phyloP scores from a whole-genome alignment of 1,139 yeast genomes.

The Kodamaea sp. region DNA sequence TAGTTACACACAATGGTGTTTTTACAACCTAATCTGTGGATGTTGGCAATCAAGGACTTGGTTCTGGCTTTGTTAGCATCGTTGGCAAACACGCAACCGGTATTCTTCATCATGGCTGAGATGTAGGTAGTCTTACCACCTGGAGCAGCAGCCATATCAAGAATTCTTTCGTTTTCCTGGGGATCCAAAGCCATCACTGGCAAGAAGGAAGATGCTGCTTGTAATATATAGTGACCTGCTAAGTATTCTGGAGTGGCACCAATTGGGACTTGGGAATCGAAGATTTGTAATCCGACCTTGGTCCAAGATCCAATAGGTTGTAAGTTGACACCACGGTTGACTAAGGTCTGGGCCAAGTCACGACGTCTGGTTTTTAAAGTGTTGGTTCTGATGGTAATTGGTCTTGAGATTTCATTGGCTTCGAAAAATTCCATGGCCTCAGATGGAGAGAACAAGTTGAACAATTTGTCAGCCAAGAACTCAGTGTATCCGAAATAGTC shows the following conservation, averaged over 20 bases:
- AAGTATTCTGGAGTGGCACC: constrained; percentile 99
- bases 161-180: constrained; percentile 88
- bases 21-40: constrained; percentile 94
- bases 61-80: constrained; percentile 97
- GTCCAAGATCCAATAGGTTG: constrained; percentile 99
- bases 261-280: constrained; percentile 97
- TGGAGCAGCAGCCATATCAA: constrained; percentile 99
- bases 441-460: constrained; percentile 85
- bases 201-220: constrained; percentile 96
- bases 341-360: constrained; percentile 92
- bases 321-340: constrained; percentile 93
- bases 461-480: constrained; percentile 89
- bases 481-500: constrained; percentile 97
- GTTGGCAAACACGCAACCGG: constrained; percentile 96
- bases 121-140: constrained; percentile 99
- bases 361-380: constrained; percentile 93
- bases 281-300: constrained; percentile 93
- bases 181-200: constrained; percentile 98
- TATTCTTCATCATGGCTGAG: constrained; percentile 95
- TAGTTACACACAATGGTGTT: constrained; percentile 96
- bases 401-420: constrained; percentile 96
- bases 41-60: constrained; percentile 93
- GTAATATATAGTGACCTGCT: constrained; percentile 96
- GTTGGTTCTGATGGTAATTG: constrained; percentile 94
- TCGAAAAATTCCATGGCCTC: constrained; percentile 98